These are phyloP conservation scores for Colletotrichum brevisporum DNA, from an alignment of 2,329 filamentous ascomycete genomes.

Conservation along the genomic window DNA sequence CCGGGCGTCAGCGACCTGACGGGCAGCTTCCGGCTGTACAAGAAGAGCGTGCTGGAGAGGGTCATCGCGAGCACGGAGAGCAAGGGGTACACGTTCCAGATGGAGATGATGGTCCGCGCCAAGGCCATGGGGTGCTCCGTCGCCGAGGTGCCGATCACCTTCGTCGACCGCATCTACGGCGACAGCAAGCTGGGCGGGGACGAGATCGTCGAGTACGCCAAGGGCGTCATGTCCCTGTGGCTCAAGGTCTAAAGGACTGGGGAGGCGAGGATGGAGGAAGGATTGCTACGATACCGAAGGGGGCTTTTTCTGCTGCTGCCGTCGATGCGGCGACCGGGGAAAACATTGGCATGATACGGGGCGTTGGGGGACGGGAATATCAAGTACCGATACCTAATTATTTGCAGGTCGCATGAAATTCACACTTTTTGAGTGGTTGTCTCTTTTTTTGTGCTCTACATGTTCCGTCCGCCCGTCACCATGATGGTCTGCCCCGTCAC, in stretches of 20 bases:
- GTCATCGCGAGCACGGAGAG: constrained; percentile 92
- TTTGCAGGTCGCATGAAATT: constrained; percentile 24
- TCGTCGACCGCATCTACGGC: constrained; percentile 95
- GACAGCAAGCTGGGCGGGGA: constrained; percentile 95
- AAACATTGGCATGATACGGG: constrained; percentile 27
- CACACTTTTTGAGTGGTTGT: constrained; percentile 4
- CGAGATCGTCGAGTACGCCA: constrained; percentile 97
- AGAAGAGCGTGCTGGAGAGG: constrained; percentile 89
- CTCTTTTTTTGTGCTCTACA: constrained; percentile 53
- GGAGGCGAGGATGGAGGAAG: neutral
- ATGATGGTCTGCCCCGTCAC: constrained; percentile 89
- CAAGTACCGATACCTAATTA: constrained; percentile 41
- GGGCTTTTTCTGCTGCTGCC: neutral
- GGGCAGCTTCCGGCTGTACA: constrained; percentile 94
- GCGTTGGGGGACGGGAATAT: constrained; percentile 39
- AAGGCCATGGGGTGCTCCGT: constrained; percentile 97
- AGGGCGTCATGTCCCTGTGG: constrained; percentile 85
- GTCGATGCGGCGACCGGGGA: constrained; percentile 7
- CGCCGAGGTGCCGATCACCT: constrained; percentile 94
- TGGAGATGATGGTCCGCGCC: constrained; percentile 99
- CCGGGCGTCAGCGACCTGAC: constrained; percentile 97
- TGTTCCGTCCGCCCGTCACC: constrained; percentile 83
- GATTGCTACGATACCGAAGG: constrained; percentile 28
- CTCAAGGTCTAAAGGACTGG: constrained; percentile 75
- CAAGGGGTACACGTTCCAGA: constrained; percentile 99